These are phyloP conservation scores for Cymbidium sinense DNA, from an alignment of 106 monocot genomes.

Conservation along the genomic window DNA sequence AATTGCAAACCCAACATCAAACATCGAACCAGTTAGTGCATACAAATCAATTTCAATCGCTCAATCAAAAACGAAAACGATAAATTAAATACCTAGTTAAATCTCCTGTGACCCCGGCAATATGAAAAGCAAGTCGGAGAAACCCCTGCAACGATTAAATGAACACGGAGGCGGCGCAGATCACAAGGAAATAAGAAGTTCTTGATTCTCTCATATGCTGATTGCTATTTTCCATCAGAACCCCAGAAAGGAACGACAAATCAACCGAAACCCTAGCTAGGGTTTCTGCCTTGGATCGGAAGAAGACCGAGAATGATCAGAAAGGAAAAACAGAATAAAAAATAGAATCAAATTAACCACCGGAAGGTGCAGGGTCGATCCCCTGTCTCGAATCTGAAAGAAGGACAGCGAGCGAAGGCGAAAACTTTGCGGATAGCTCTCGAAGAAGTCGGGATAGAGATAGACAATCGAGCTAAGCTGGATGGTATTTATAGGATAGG, in stretches of 20 bases:
- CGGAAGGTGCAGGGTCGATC: not conserved
- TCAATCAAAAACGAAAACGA: too few relatives aligned
- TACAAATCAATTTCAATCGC: not conserved
- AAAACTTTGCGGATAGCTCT: not conserved
- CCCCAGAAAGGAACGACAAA: not conserved
- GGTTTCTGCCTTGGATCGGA: not conserved
- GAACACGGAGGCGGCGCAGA: slow-evolving; percentile 27
- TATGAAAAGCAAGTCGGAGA: not conserved
- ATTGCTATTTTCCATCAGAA: not conserved
- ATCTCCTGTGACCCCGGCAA: not conserved
- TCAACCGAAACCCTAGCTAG: not conserved
- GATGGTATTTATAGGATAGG: not conserved
- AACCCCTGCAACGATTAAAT: slow-evolving; percentile 9
- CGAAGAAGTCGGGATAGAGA: not conserved
- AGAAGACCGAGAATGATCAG: not conserved
- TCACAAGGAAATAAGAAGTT: slow-evolving; percentile 25
- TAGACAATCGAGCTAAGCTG: too few relatives aligned
- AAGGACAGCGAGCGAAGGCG: not conserved
- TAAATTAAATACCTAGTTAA: not conserved
- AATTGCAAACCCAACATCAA: not conserved
- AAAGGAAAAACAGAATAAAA: not conserved
- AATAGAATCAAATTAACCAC: not conserved
- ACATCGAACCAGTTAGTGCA: not conserved
- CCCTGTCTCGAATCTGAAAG: not conserved
- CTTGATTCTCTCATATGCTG: slow-evolving; percentile 14